Conservation (phyloP, 1,284 basidiomycete genomes). For the Pterulicium gracile region DNA sequence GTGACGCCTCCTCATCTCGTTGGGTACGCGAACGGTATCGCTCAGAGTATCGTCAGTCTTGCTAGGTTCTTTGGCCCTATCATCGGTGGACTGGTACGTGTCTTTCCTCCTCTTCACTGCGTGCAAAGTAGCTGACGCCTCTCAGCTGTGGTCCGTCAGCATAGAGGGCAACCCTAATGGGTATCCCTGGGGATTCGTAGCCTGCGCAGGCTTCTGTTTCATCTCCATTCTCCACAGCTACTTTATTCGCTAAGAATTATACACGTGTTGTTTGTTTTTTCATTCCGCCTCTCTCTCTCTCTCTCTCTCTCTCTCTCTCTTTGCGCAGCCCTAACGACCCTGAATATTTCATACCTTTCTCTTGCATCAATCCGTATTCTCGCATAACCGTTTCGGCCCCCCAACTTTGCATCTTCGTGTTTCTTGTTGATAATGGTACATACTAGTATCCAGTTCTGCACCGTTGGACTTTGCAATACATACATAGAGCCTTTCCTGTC, state of each 20-base stretch:
- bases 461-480: no score
- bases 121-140: slow-evolving; percentile 6
- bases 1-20: slow-evolving; percentile 74
- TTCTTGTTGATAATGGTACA: no score
- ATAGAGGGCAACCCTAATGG: slow-evolving; percentile 57
- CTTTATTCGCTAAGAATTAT: slow-evolving; percentile 44
- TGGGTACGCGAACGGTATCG: slow-evolving; percentile 71
- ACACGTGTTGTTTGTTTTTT: neutral
- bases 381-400: no score
- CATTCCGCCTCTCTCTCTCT: neutral
- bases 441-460: no score
- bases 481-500: no score
- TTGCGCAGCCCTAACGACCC: no score
- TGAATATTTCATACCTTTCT: no score
- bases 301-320: neutral
- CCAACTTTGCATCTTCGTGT: no score
- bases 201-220: slow-evolving; percentile 48
- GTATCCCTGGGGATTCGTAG: slow-evolving; percentile 64
- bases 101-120: slow-evolving; percentile 2
- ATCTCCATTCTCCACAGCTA: slow-evolving; percentile 61
- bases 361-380: no score
- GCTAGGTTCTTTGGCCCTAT: slow-evolving; percentile 71
- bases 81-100: slow-evolving; percentile 63
- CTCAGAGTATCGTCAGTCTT: slow-evolving; percentile 75
- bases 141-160: slow-evolving; percentile 67